phyloP scores from a whole-genome alignment of 345 rosid genomes.

The Stellera chamaejasme region DNA sequence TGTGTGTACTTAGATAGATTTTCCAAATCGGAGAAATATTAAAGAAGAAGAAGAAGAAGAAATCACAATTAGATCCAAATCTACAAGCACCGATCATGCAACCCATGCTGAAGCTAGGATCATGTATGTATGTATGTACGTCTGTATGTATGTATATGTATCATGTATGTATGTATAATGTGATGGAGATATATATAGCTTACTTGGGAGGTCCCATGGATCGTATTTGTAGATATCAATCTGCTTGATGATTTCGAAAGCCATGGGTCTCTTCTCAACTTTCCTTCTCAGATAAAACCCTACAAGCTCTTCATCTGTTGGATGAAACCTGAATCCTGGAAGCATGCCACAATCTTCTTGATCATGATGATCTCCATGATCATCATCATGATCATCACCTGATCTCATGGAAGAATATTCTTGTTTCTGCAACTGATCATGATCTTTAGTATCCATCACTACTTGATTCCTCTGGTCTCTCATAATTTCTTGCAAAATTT shows the following conservation, averaged over 20 bases:
- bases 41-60: not conserved
- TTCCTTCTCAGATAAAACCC: constrained; percentile 38
- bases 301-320: constrained; percentile 40
- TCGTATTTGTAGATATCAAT: constrained; percentile 37
- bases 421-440: not conserved
- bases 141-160: no score
- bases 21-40: not conserved
- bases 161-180: no score
- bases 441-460: constrained; percentile 8
- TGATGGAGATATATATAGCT: constrained; percentile 2
- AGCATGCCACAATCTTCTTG: constrained; percentile 12
- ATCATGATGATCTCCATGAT: not conserved
- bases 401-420: not conserved
- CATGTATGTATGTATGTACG: no score
- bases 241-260: constrained; percentile 33
- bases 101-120: no score
- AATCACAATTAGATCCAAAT: no score
- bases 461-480: no score
- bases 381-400: not conserved
- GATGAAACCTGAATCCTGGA: constrained; percentile 44
- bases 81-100: no score
- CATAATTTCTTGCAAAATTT: no score
- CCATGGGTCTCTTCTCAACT: constrained; percentile 26
- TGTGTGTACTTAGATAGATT: no score
- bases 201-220: constrained; percentile 52